Percentiles rank a stretch among this genome's conserved stretches.
These are phyloP conservation scores for Aspergillus vadensis DNA, from an alignment of 2,329 filamentous ascomycete species.

Conservation along the genomic window DNA sequence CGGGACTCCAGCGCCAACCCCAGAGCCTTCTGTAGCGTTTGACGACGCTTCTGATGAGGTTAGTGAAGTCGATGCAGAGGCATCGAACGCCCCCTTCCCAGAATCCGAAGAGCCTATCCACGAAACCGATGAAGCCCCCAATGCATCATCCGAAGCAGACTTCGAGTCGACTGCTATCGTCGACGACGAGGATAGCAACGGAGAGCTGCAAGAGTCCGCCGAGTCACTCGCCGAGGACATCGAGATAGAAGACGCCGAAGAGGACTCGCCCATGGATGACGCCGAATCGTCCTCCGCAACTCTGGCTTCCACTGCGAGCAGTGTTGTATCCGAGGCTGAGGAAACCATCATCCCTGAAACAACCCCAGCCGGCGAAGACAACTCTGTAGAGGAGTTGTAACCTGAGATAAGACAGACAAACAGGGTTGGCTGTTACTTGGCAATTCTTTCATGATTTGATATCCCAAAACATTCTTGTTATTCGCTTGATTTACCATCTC, in stretches of 20 bases:
- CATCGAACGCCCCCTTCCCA: not conserved
- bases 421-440: constrained; percentile 2
- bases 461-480: constrained; percentile 7
- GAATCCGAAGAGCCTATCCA: not conserved
- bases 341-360: constrained; percentile 44
- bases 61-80: not conserved
- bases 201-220: not conserved
- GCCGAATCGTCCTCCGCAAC: constrained; percentile 37
- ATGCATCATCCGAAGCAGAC: not conserved
- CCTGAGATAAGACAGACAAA: not conserved
- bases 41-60: constrained; percentile 53
- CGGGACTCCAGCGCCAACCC: constrained; percentile 57
- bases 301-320: constrained; percentile 35
- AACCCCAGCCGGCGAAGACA: not conserved
- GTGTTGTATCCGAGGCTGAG: constrained; percentile 36
- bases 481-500: constrained; percentile 13
- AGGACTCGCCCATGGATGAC: constrained; percentile 34
- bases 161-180: not conserved
- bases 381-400: not conserved
- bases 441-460: constrained; percentile 13
- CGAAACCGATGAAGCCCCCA: not conserved
- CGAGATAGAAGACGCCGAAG: not conserved
- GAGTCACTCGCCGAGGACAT: not conserved
- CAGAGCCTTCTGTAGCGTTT: constrained; percentile 50
- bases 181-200: not conserved